A percentile compares a stretch with the other conserved stretches of the same genome.
Conservation (phyloP, 305 asterid species). For the Plantago coronopus region DNA sequence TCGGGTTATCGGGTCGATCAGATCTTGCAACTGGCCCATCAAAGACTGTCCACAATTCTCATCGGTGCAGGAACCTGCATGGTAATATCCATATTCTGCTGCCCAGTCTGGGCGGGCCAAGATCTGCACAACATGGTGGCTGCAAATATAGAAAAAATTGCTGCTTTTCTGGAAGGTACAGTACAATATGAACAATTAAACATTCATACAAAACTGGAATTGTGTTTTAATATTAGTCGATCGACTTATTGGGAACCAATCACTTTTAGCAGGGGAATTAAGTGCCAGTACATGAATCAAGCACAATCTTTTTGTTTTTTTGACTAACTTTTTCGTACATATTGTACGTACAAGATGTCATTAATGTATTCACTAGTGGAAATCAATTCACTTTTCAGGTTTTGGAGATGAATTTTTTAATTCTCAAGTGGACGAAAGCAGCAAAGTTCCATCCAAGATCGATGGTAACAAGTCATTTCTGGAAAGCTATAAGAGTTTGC, state of each 20-base stretch:
- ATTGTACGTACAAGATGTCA: not conserved
- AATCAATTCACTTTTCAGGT: slow-evolving; percentile 29
- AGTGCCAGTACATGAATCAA: slow-evolving; percentile 3
- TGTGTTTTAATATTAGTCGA: not conserved
- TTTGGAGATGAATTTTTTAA: slow-evolving; percentile 40
- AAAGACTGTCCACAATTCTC: slow-evolving; percentile 57
- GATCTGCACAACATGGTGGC: slow-evolving; percentile 54
- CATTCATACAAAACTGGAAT: not conserved
- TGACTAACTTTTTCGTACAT: slow-evolving; percentile 3
- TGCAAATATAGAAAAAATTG: slow-evolving; percentile 53
- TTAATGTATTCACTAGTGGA: not conserved
- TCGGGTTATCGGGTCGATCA: slow-evolving; percentile 64
- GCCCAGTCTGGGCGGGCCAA: slow-evolving; percentile 89
- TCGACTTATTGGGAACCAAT: not conserved
- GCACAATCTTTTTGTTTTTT: not conserved
- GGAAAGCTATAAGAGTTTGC: slow-evolving; percentile 42
- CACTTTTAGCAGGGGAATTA: not conserved
- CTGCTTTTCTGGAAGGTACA: slow-evolving; percentile 52
- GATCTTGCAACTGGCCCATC: slow-evolving; percentile 54
- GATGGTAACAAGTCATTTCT: slow-evolving; percentile 35
- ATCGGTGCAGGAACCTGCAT: slow-evolving; percentile 69
- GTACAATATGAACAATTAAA: too few relatives aligned
- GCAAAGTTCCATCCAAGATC: slow-evolving; percentile 13
- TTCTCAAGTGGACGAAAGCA: slow-evolving; percentile 24
- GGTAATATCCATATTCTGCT: slow-evolving; percentile 44